Evolutionary conservation across 768 basidiomycete species (phyloP), one percentile per base, ranked within the genome.

Genomic region (Termitomyces sp.): DNA sequence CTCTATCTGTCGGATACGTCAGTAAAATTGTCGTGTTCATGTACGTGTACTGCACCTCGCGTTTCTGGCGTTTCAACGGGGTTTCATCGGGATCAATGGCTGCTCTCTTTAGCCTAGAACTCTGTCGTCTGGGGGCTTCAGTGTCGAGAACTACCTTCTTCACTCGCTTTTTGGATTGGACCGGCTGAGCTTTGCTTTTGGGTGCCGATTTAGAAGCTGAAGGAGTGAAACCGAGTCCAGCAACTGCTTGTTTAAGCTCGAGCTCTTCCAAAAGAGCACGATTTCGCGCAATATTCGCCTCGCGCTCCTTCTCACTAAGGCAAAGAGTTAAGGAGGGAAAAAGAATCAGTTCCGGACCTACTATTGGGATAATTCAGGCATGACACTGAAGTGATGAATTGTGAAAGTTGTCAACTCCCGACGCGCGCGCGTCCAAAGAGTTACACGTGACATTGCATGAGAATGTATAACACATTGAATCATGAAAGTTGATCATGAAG

Each of bases 251-350:
- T 65, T 82, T 80, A 34, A 91, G 76, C 18, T 89, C 83, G 18
- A 93, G 80, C 66, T 90, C 73, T 62, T 89, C 85, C 39, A 94
- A 77, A 9, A 93, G 75, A 3, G 83, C 86, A 45, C 83, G 85
- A 68, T 94, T 94, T 53, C 88, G 81, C 13, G 88, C 90, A 47
- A 93, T 91, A 65, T 91, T 93, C 9, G 84, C 86, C 68, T 89
- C 85, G 20, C 91, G 85, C 63, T 91, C 87, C 22, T 80, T 73
- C 72, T 92, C 91, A 69, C 79, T 79, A 53, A 11, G 9, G 7
- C 22, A 58, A 24, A 12, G 48, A 41, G 48, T 48, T 30, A n/a
- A 45, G 46, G 18, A 22, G 42, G 27, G 33, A 20, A n/a, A 7
- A 15, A 42, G 7, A 30, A 30, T 42, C 18, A 24, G 8, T 18